A percentile compares a stretch with the other conserved stretches of the same genome.
Evolutionary conservation across 164 flowering plant species (phyloP).

Genomic region (Piper betle): DNA sequence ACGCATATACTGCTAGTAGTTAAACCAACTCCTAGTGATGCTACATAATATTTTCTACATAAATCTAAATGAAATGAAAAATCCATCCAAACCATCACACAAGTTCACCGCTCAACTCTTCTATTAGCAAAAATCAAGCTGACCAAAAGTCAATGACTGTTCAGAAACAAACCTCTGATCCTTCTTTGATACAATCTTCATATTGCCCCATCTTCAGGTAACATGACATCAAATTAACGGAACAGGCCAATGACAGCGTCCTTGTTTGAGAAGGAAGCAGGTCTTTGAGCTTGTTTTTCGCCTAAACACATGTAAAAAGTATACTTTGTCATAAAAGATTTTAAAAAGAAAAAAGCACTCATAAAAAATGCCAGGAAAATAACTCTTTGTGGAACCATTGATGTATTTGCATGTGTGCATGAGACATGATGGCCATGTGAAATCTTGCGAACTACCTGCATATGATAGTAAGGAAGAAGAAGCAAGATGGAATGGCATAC

Average conservation of each 20-base stretch:
- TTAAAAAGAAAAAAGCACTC: too few species aligned
- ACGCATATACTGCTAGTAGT: too few species aligned
- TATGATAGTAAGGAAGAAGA: not conserved
- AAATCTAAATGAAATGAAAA: too few species aligned
- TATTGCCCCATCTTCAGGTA: conserved; percentile 76
- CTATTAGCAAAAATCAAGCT: not conserved
- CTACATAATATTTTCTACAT: too few species aligned
- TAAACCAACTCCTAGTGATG: too few species aligned
- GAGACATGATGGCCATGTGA: too few species aligned
- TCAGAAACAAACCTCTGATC: conserved; percentile 59
- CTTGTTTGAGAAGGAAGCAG: conserved; percentile 45
- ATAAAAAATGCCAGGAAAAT: too few species aligned
- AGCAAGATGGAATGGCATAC: conserved; percentile 30
- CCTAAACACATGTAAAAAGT: conserved; percentile 29
- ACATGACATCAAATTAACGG: conserved; percentile 95
- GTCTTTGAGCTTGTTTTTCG: conserved; percentile 57
- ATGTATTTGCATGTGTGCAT: not conserved
- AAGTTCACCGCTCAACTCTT: too few species aligned
- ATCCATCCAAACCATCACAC: too few species aligned
- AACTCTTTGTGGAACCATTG: too few species aligned
- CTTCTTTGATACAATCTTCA: conserved; percentile 79
- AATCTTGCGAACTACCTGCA: too few species aligned
- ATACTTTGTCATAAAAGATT: too few species aligned
- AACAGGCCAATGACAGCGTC: conserved; percentile 59
- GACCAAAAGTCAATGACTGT: not conserved